Evolutionary conservation across 257 asterid genomes (phyloP).

Genomic region (Henckelia pumila): DNA sequence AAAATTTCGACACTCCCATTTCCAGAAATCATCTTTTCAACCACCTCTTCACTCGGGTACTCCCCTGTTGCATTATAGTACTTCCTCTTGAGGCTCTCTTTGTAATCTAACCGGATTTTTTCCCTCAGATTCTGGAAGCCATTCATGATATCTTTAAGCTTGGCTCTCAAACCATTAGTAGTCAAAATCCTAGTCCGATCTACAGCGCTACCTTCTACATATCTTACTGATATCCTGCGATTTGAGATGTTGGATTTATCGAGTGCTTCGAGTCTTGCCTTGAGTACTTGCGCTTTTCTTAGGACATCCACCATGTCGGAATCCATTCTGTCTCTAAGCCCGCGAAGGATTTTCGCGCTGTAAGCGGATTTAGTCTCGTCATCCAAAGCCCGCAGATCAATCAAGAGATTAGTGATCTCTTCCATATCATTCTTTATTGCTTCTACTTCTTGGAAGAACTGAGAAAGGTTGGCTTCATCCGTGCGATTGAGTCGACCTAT

Average conservation of each 20-base stretch:
- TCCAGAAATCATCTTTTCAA: conserved; percentile 59
- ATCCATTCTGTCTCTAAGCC: conserved; percentile 74
- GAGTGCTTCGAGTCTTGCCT: conserved; percentile 52
- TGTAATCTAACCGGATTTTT: conserved; percentile 58
- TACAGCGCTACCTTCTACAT: conserved; percentile 56
- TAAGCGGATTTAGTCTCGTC: conserved; percentile 61
- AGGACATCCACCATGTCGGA: conserved; percentile 70
- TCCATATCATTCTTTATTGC: conserved; percentile 45
- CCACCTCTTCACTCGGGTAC: conserved; percentile 54
- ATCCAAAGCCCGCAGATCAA: conserved; percentile 59
- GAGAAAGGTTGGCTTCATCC: conserved; percentile 47
- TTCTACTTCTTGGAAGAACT: conserved; percentile 64
- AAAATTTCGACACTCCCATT: conserved; percentile 42
- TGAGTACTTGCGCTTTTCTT: conserved; percentile 60
- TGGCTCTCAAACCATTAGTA: conserved; percentile 56
- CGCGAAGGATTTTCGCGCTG: conserved; percentile 71
- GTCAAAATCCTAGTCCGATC: conserved; percentile 69
- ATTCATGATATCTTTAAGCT: conserved; percentile 66
- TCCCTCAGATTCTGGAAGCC: conserved; percentile 67
- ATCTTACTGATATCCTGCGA: conserved; percentile 34
- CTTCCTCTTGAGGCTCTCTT: conserved; percentile 63
- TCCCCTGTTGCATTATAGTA: conserved; percentile 64
- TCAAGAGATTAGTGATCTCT: conserved; percentile 61
- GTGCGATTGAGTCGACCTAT: conserved; percentile 39
- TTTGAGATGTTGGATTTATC: conserved; percentile 52